phyloP scores from a whole-genome alignment of 139 green algal species.

The Coccomyxa sp. region DNA sequence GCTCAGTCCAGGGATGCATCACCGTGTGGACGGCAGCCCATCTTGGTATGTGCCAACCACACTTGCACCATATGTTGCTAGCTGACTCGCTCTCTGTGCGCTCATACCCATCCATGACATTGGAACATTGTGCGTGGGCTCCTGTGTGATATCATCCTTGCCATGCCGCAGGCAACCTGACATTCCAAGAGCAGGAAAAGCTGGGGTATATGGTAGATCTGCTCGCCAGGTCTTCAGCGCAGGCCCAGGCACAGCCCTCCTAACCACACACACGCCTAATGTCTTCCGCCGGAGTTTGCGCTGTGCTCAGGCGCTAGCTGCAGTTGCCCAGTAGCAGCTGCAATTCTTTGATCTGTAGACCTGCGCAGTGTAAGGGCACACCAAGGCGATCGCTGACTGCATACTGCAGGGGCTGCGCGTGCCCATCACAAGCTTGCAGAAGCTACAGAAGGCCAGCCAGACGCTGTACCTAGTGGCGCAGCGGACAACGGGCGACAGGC shows the following conservation, averaged over 20 bases:
- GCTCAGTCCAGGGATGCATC: not conserved
- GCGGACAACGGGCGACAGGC: conserved; percentile 1
- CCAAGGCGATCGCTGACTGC: not conserved
- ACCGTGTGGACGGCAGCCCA: not conserved
- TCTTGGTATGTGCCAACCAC: not conserved
- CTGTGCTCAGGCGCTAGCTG: no score
- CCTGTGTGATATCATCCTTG: conserved; percentile 5
- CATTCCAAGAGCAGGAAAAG: not conserved
- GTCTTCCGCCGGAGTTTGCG: conserved; percentile 4
- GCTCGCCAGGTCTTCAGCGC: not conserved
- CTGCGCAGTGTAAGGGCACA: conserved; percentile 8
- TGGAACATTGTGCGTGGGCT: not conserved
- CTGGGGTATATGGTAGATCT: conserved; percentile 4
- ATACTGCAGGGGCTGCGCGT: conserved; percentile 26
- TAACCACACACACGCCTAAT: no score
- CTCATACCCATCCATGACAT: no score
- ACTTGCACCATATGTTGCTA: not conserved
- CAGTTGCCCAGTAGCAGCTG: no score
- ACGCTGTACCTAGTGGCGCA: conserved; percentile 32
- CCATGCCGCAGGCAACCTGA: not conserved
- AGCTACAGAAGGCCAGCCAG: conserved; percentile 31
- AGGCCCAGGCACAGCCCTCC: not conserved
- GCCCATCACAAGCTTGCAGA: conserved; percentile 39
- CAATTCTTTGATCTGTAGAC: no score
- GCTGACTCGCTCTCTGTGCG: no score